Percentiles rank a stretch among this genome's conserved stretches.
phyloP scores from a whole-genome alignment of 768 basidiomycete genomes.

The Lentinula lateritia region DNA sequence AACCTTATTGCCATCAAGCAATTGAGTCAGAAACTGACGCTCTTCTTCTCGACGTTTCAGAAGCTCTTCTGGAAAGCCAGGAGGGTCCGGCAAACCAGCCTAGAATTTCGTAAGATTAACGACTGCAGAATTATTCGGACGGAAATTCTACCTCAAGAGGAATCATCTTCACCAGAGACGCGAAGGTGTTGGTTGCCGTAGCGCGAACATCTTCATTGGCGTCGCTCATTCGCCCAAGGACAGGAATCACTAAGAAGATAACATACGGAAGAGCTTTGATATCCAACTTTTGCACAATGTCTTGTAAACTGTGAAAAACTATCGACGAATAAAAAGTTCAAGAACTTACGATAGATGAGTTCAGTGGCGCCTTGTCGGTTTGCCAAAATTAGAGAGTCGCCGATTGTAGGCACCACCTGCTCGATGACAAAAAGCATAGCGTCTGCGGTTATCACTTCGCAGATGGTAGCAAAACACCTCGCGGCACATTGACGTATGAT shows the following conservation, averaged over 20 bases:
- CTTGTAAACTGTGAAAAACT: slow-evolving; percentile 35
- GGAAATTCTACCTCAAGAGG: slow-evolving; percentile 74
- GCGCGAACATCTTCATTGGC: slow-evolving; percentile 86
- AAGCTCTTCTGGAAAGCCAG: slow-evolving; percentile 84
- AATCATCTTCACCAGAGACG: slow-evolving; percentile 96
- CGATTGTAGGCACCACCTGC: slow-evolving; percentile 71
- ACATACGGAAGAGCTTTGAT: slow-evolving; percentile 95
- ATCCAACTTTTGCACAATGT: slow-evolving; percentile 87
- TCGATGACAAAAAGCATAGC: slow-evolving; percentile 92
- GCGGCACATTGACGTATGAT: slow-evolving; percentile 89
- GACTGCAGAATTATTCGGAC: not conserved
- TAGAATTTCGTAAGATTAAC: slow-evolving; percentile 21
- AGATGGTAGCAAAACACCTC: slow-evolving; percentile 81
- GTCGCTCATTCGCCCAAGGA: slow-evolving; percentile 97
- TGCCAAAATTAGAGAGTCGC: slow-evolving; percentile 65
- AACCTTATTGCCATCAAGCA: slow-evolving; percentile 93
- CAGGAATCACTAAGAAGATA: slow-evolving; percentile 93
- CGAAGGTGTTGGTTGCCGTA: slow-evolving; percentile 95
- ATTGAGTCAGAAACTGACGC: slow-evolving; percentile 86
- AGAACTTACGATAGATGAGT: slow-evolving; percentile 80
- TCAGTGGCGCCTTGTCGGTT: slow-evolving; percentile 91
- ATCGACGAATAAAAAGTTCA: not conserved
- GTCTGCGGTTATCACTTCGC: slow-evolving; percentile 76
- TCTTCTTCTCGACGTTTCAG: slow-evolving; percentile 82
- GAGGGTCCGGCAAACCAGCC: slow-evolving; percentile 96